Evolutionary conservation across 768 basidiomycete genomes (phyloP), one percentile per base, ranked within the genome.

Genomic region (Hygrocybe coccinea): DNA sequence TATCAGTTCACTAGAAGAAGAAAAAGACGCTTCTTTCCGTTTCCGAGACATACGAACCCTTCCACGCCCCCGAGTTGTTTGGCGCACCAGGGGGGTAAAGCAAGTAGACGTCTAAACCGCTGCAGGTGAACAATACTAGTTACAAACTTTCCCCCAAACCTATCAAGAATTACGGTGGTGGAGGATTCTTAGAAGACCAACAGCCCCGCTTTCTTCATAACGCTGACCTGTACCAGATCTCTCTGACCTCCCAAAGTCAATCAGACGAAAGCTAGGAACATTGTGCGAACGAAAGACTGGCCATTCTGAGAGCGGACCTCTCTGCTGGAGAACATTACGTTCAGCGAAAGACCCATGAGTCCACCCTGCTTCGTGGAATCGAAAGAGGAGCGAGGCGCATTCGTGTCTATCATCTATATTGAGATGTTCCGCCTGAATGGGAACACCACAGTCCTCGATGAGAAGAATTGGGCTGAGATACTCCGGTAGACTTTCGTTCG

Each of bases 331-430:
- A 10, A 78, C 67, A 50, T 79, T 79, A 14, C 77, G 69, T 12
- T 55, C 55, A 33, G 58, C 69, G n/a, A 74, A 56, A 0, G 76
- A 78, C 12, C 61, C 57, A 44, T 79, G 78, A 1, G 59, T 4
- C 70, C 71, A 78, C 0, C 66, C 69, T 5, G 59, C 70, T 10
- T 62, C n/a, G 49, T 76, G 70, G 34, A 80, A 65, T 6, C 73
- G 70, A 47, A 64, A 63, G 21, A 74, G 46, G 17, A 78, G 68
- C 5, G 73, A 67, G 5, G 65, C 59, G 14, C 75, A 78, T 64
- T 81, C 79, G 10, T 71, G 59, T 43, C 74, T 74, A 45, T 79
- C 77, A 47, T 81, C 79, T 2, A 59, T 2, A 0, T 56, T 68
- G 39, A 78, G 63, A 3, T 52, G 19, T 0, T 56, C 15, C 1